Conservation (phyloP, 495 filamentous ascomycete genomes). For the Baudoinia panamericana region DNA sequence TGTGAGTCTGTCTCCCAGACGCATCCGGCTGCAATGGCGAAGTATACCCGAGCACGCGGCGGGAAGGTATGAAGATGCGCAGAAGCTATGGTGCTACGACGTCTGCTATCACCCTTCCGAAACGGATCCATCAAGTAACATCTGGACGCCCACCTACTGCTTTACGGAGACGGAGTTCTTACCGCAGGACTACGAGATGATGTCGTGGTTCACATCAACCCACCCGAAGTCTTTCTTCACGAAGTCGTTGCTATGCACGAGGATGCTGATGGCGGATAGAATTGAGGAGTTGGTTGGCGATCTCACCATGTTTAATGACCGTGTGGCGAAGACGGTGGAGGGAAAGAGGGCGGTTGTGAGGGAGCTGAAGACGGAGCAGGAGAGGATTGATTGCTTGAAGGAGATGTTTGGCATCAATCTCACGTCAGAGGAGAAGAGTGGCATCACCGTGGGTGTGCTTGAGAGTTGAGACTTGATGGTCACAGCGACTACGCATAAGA, state of each 20-base stretch:
- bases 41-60: conserved; percentile 28
- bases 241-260: conserved; percentile 39
- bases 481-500: too few species aligned
- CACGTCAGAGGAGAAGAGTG: conserved; percentile 21
- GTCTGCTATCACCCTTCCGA: conserved; percentile 25
- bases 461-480: too few species aligned
- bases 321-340: conserved; percentile 45
- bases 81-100: conserved; percentile 52
- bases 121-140: conserved; percentile 26
- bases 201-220: conserved; percentile 46
- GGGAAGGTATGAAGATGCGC: conserved; percentile 28
- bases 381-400: conserved; percentile 24
- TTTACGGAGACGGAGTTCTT: conserved; percentile 49
- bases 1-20: conserved; percentile 8
- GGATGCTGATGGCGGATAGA: conserved; percentile 37
- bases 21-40: conserved; percentile 11
- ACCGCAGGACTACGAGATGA: conserved; percentile 48
- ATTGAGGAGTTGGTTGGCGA: conserved; percentile 40
- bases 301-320: conserved; percentile 40
- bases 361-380: conserved; percentile 24
- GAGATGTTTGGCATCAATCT: conserved; percentile 25
- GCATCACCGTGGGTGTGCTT: too few species aligned
- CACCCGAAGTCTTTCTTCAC: conserved; percentile 37
- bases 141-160: conserved; percentile 46
- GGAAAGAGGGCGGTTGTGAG: conserved; percentile 30